These are phyloP conservation scores for Talaromyces albobiverticillius DNA, from an alignment of 2,329 filamentous ascomycete genomes.

Conservation along the genomic window DNA sequence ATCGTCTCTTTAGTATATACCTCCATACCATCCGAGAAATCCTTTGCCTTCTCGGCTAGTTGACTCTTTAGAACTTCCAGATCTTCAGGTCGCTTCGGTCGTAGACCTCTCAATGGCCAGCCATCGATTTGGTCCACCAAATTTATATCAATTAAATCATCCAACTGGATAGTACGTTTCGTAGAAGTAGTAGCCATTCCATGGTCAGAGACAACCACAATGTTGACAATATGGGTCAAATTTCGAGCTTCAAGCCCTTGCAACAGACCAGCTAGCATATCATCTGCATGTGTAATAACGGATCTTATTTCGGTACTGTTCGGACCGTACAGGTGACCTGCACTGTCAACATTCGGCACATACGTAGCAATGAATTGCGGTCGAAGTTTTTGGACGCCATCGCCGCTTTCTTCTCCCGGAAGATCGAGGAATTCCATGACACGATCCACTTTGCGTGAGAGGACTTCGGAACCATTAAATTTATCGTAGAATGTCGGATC, in stretches of 20 bases:
- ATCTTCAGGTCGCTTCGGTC: slow-evolving; percentile 68
- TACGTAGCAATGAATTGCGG: slow-evolving; percentile 94
- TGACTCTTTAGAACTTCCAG: slow-evolving; percentile 65
- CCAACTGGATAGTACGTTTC: slow-evolving; percentile 77
- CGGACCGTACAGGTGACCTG: slow-evolving; percentile 85
- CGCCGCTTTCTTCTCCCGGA: slow-evolving; percentile 65
- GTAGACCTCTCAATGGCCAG: slow-evolving; percentile 88
- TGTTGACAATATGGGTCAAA: slow-evolving; percentile 83
- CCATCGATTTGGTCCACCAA: slow-evolving; percentile 84
- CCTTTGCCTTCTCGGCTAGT: slow-evolving; percentile 53
- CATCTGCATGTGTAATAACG: slow-evolving; percentile 77
- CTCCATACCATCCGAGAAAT: slow-evolving; percentile 65
- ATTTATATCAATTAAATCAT: slow-evolving; percentile 76
- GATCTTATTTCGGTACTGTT: slow-evolving; percentile 87
- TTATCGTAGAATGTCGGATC: slow-evolving; percentile 80
- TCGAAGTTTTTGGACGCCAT: slow-evolving; percentile 55
- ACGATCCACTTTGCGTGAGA: slow-evolving; percentile 72
- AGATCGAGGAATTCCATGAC: slow-evolving; percentile 82
- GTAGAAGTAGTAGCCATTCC: slow-evolving; percentile 94
- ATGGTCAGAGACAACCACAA: slow-evolving; percentile 95
- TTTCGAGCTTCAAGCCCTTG: slow-evolving; percentile 75
- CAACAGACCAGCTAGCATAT: slow-evolving; percentile 76
- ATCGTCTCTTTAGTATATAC: slow-evolving; percentile 85
- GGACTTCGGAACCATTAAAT: slow-evolving; percentile 73
- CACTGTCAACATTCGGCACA: slow-evolving; percentile 84